phyloP scores from a whole-genome alignment of 2,329 filamentous ascomycete species.

The Fusarium succisae region DNA sequence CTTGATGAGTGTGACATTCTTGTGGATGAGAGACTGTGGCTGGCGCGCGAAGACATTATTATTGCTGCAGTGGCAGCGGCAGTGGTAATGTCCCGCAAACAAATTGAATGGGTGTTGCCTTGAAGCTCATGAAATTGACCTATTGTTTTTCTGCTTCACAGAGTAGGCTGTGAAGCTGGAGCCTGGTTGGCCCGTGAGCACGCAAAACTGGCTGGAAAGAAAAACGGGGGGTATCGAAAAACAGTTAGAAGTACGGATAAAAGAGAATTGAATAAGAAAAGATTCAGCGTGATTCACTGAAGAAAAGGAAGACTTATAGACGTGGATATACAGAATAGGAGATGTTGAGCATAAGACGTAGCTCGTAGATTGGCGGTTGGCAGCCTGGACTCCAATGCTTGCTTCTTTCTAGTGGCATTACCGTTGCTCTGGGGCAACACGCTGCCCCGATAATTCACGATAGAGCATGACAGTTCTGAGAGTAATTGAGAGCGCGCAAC shows the following conservation, averaged over 20 bases:
- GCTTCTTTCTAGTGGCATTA: slow-evolving; percentile 31
- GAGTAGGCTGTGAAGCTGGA: not conserved
- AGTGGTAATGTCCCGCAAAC: not conserved
- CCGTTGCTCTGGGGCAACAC: slow-evolving; percentile 43
- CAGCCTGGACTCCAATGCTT: slow-evolving; percentile 21
- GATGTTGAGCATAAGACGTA: slow-evolving; percentile 17
- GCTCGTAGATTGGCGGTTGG: slow-evolving; percentile 24
- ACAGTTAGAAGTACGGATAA: not conserved
- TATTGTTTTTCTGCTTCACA: slow-evolving; percentile 12
- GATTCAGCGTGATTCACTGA: not conserved
- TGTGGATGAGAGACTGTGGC: slow-evolving; percentile 11
- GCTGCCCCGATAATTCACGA: slow-evolving; percentile 38
- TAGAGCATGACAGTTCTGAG: slow-evolving; percentile 14
- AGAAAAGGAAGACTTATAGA: not conserved
- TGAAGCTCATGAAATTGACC: not conserved
- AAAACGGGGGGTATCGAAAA: not conserved
- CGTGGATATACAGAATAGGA: not conserved
- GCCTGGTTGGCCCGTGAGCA: not conserved
- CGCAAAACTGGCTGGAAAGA: not conserved
- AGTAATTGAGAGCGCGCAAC: not conserved
- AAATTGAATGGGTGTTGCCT: not conserved
- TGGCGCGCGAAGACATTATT: slow-evolving; percentile 29
- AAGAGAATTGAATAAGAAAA: not conserved
- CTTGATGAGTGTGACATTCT: slow-evolving; percentile 37
- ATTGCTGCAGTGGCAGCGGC: not conserved